Evolutionary conservation across 1,139 yeast genomes (phyloP), one percentile per base, ranked within the genome.

Genomic region (Hyphopichia khmerensis): DNA sequence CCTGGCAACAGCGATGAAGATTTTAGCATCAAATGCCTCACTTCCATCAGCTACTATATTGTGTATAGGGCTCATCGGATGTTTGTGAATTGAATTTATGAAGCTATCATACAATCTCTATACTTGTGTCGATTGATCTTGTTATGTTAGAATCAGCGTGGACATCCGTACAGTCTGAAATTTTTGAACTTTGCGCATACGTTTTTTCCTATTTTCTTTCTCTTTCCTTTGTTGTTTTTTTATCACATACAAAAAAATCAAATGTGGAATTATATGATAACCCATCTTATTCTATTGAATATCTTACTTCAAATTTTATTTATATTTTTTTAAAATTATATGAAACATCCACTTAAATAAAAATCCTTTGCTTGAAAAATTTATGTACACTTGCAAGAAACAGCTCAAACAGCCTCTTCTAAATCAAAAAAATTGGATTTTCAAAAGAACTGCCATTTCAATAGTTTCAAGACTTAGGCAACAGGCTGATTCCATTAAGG

Each of bases 1-100:
- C 38, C 45, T 41, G 14, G 45, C 40, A n/a, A 48, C 35, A 3
- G 50, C 37, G 8, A 51, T 24, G 31, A 43, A 53, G 5, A 44
- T 29, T n/a, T 36, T 36, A 19, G 47, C 47, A 38, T 47, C 50
- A n/a, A 29, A 29, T 27, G 11, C 13, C 5, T 11, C 17, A 29
- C 32, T 8, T 15, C 10, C 32, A n/a, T 10, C 17, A n/a, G 4
- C 32, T 15, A 6, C 26, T 19, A 1, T 8, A 13, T 17, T 17
- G 15, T 14, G 9, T 26, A 11, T 8, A 4, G n/a, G 4, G 10
- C 13, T 26, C 29, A 26, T 26, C 10, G 9, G 24, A 8, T n/a
- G n/a, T n/a, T n/a, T n/a, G n/a, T n/a, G n/a, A n/a, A n/a, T n/a
- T n/a, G n/a, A n/a, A n/a, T n/a, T n/a, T n/a, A n/a, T n/a, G n/a